Evolutionary conservation across 2,329 filamentous ascomycete genomes (phyloP).

Genomic region (Stagonosporopsis cucurbitacearum): DNA sequence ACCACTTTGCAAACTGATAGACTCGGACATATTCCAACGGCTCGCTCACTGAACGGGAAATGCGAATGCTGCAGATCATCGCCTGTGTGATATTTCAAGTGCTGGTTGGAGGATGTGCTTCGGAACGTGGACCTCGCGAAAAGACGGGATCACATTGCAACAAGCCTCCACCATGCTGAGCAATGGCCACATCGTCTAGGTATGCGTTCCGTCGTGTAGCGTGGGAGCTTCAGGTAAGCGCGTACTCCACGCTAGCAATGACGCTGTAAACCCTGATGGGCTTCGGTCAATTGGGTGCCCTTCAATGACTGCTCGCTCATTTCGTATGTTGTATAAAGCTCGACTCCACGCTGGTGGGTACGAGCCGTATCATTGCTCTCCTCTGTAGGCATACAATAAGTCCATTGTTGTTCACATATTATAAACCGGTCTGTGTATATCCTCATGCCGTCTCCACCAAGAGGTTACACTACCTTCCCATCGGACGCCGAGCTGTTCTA

Average conservation of each 20-base stretch:
- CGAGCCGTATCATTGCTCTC: background rate
- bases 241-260: constrained; percentile 32
- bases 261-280: constrained; percentile 24
- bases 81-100: constrained; percentile 1
- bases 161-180: constrained; percentile 29
- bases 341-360: constrained; percentile 27
- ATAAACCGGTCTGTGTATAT: background rate
- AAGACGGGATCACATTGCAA: constrained; percentile 21
- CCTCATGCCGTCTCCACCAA: constrained; percentile 44
- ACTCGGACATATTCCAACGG: constrained; percentile 9
- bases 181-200: constrained; percentile 21
- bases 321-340: constrained; percentile 32
- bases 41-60: background rate
- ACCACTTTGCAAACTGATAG: constrained; percentile 4
- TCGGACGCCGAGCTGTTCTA: constrained; percentile 48
- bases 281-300: constrained; percentile 16
- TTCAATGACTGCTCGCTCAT: constrained; percentile 19
- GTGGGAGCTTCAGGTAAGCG: constrained; percentile 29
- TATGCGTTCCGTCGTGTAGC: constrained; percentile 34
- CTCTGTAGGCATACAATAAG: background rate
- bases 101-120: constrained; percentile 7
- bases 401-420: too few relatives aligned
- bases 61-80: constrained; percentile 15
- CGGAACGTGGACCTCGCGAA: constrained; percentile 25
- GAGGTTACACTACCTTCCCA: constrained; percentile 43